Evolutionary conservation across 345 rosid genomes (phyloP), one percentile per base, ranked within the genome.

Genomic region (Populus ilicifolia): DNA sequence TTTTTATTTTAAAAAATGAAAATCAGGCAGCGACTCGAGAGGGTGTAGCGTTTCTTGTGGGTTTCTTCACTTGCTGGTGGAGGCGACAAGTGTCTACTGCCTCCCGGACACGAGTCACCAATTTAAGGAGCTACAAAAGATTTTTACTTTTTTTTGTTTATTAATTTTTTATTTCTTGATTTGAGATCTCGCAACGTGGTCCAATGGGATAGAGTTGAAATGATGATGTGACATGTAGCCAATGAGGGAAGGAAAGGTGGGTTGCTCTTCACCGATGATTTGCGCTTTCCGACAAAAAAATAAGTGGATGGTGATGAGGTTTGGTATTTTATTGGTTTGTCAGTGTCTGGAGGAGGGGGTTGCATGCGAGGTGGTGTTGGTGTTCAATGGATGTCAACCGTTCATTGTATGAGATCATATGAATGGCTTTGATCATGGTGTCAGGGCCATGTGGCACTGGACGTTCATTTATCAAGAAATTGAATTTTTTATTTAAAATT

Each of bases 61-160:
- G 35, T 67, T n/a, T 21, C 25, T 21, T 36, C 23, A 20, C 67
- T 67, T 2, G 84, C 69, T 71, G 76, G 75, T 61, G 83, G 92
- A 85, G 87, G 76, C 90, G 98, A 94, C 98, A 94, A 85, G 97
- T 94, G 97, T 91, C 90, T 87, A 68, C 69, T 59, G 75, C 80
- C 62, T 76, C 83, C 88, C 78, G 50, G 91, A 88, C 93, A 90
- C 92, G 94, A 78, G 86, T 89, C 87, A 80, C 73, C 70, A 52
- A 85, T 89, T 89, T 92, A 90, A 87, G 86, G 90, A 83, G 71
- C 80, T 25, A 12, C 44, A 14, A 18, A 69, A 14, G 61, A 54
- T 38, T 48, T 71, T 64, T 25, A 39, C n/a, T 50, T 70, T 70
- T 41, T 65, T 39, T 52, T 25, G 21, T 70, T 78, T 21, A 67